Evolutionary conservation across 2,329 filamentous ascomycete genomes (phyloP).

Genomic region (Ophiostoma pallidulum): DNA sequence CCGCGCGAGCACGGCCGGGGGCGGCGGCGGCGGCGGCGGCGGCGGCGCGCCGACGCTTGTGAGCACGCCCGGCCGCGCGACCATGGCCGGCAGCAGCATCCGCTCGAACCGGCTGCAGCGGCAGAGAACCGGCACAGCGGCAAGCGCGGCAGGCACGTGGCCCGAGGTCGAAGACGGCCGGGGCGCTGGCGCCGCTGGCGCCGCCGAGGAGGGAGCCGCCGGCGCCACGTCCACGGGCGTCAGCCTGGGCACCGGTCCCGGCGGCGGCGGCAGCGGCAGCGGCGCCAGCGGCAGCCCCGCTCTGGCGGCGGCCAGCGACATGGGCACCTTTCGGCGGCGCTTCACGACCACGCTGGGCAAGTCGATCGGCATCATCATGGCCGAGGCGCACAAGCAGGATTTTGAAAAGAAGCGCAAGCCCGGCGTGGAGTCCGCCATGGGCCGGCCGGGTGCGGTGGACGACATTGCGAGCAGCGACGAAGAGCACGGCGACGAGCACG

Average conservation of each 20-base stretch:
- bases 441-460: not conserved
- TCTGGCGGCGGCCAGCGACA: not conserved
- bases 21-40: not conserved
- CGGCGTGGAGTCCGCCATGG: constrained; percentile 1
- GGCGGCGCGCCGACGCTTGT: not conserved
- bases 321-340: constrained; percentile 21
- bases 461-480: constrained; percentile 16
- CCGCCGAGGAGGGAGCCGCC: not conserved
- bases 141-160: not conserved
- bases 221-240: not conserved
- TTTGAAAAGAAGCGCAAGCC: constrained; percentile 67
- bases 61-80: not conserved
- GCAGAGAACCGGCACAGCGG: not conserved
- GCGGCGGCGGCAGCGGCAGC: no score
- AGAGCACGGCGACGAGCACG: constrained; percentile 6
- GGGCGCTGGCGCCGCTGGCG: not conserved
- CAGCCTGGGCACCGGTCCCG: no score
- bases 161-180: not conserved
- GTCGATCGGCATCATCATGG: constrained; percentile 52
- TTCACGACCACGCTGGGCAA: constrained; percentile 25
- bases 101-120: not conserved
- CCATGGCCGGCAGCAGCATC: not conserved
- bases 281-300: not conserved
- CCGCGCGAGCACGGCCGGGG: no score
- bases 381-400: constrained; percentile 79